These are phyloP conservation scores for Austroboletus niveus DNA, from an alignment of 1,284 basidiomycete genomes.

Conservation along the genomic window DNA sequence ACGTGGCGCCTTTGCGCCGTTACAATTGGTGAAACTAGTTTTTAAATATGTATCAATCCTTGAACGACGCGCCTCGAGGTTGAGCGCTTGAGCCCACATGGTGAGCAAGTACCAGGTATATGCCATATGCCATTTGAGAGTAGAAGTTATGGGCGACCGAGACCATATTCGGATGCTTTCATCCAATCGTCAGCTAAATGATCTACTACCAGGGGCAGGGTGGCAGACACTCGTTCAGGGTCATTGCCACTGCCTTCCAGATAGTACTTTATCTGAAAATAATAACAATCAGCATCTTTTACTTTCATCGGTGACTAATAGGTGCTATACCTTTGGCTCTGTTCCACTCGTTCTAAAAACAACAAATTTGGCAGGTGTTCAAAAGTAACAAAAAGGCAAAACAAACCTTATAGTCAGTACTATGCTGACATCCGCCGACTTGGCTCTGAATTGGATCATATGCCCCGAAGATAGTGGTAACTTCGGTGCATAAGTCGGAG, in stretches of 20 bases:
- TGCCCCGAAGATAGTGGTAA: conserved; percentile 77
- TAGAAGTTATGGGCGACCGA: conserved; percentile 42
- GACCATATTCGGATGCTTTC: conserved; percentile 54
- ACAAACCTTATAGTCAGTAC: conserved; percentile 64
- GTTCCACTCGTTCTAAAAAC: conserved; percentile 74
- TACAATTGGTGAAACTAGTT: too few species aligned
- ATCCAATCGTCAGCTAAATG: conserved; percentile 70
- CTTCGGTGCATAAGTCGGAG: conserved; percentile 60
- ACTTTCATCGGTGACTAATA: not conserved
- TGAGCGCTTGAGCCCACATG: not conserved
- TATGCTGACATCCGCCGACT: conserved; percentile 45
- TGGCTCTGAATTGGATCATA: conserved; percentile 80
- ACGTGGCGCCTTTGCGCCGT: too few species aligned
- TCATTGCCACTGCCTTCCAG: conserved; percentile 69
- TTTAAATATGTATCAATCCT: too few species aligned
- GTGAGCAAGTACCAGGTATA: not conserved
- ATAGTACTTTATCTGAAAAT: conserved; percentile 76
- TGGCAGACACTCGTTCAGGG: conserved; percentile 39
- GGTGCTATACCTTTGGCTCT: conserved; percentile 69
- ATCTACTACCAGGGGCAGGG: conserved; percentile 51
- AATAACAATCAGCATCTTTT: not conserved
- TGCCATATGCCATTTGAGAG: not conserved
- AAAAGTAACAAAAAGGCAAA: not conserved
- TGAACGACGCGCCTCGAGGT: not conserved
- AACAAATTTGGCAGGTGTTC: not conserved